phyloP scores from a whole-genome alignment of 1,139 yeast genomes.

The Debaryomyces subglobosus region DNA sequence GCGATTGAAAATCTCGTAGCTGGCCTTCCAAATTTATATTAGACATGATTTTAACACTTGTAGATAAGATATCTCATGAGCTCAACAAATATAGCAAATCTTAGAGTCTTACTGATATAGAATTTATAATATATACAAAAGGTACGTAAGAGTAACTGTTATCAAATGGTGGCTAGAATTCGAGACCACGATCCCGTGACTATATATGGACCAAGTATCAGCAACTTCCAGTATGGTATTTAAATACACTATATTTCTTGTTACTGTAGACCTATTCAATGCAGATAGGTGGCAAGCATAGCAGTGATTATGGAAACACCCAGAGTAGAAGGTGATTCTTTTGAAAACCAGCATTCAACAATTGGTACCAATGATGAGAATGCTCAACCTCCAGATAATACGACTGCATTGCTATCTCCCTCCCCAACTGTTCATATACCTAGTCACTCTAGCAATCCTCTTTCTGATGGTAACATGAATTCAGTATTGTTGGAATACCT shows the following conservation, averaged over 20 bases:
- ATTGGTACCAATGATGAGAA: background rate
- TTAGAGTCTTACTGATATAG: background rate
- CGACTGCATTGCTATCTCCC: background rate
- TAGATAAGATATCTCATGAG: background rate
- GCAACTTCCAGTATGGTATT: background rate
- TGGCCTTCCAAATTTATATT: conserved; percentile 21
- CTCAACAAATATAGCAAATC: background rate
- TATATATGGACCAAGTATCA: background rate
- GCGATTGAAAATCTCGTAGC: conserved; percentile 33
- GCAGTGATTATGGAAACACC: background rate
- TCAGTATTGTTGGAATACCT: background rate
- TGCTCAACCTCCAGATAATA: background rate
- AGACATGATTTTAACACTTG: background rate
- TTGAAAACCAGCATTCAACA: background rate
- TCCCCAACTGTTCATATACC: background rate
- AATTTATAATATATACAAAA: background rate
- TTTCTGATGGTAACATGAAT: background rate
- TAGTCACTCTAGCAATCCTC: background rate
- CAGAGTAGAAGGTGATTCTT: background rate
- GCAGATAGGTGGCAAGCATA: background rate
- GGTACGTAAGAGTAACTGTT: background rate
- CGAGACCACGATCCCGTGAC: background rate
- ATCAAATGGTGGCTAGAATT: background rate
- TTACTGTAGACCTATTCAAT: background rate
- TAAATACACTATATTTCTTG: background rate